Evolutionary conservation across 805 yeast species (phyloP).

Genomic region (Metschnikowia continentalis): DNA sequence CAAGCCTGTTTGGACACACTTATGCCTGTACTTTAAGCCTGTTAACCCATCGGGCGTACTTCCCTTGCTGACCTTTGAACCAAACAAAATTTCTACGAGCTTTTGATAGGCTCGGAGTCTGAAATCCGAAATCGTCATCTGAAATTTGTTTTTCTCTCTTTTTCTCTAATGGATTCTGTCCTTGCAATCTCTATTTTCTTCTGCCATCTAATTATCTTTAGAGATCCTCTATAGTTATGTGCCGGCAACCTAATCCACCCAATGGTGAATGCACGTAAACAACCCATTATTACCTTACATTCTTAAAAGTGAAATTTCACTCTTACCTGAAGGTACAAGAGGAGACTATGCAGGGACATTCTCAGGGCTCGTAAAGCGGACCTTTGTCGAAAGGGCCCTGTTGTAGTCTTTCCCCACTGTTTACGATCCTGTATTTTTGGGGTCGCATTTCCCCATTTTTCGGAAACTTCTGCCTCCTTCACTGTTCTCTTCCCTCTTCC

Average conservation of each 20-base stretch:
- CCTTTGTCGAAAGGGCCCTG: background rate
- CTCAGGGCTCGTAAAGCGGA: background rate
- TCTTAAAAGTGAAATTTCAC: background rate
- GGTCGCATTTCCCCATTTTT: constrained; percentile 1
- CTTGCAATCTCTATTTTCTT: too few relatives aligned
- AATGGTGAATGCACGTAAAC: background rate
- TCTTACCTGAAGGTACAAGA: background rate
- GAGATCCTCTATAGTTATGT: background rate
- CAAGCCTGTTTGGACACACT: background rate
- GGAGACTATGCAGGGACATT: background rate
- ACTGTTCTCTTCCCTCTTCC: background rate
- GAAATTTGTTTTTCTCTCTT: too few relatives aligned
- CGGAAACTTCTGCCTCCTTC: background rate
- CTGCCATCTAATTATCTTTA: too few relatives aligned
- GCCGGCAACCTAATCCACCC: background rate
- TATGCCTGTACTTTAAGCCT: background rate
- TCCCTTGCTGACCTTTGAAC: background rate
- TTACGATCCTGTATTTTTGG: background rate
- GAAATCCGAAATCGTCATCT: too few relatives aligned
- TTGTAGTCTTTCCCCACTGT: background rate
- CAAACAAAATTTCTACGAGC: background rate
- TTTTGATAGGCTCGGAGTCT: background rate
- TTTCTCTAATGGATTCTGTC: too few relatives aligned
- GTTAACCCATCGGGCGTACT: background rate
- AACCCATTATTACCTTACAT: background rate